Evolutionary conservation across 495 filamentous ascomycete species (phyloP).

Genomic region (Cryomyces minteri): DNA sequence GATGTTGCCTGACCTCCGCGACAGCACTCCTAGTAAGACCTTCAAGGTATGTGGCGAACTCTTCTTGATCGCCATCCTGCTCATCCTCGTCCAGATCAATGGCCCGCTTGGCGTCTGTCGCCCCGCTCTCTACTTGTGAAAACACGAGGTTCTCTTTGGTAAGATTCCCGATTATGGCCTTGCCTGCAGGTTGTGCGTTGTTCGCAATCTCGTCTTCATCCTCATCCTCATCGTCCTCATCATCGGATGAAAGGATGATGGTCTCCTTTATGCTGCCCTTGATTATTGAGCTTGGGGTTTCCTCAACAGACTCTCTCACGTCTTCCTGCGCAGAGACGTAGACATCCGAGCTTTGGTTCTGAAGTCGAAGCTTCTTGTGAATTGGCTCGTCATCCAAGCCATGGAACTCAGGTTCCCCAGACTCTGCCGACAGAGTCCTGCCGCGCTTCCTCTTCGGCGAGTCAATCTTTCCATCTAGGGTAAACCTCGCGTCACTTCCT

Average conservation of each 20-base stretch:
- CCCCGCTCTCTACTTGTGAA: not conserved
- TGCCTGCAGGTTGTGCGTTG: not conserved
- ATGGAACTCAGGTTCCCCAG: no score
- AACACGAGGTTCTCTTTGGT: not conserved
- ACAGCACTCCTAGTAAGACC: not conserved
- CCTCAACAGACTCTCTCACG: not conserved
- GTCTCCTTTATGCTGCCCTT: not conserved
- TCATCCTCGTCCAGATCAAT: not conserved
- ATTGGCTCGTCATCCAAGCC: not conserved
- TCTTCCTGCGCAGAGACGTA: not conserved
- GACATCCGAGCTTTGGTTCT: not conserved
- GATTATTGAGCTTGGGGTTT: not conserved
- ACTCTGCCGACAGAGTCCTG: no score
- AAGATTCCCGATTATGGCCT: not conserved
- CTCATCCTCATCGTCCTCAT: not conserved
- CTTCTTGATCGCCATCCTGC: not conserved
- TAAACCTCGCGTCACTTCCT: no score
- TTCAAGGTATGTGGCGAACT: not conserved
- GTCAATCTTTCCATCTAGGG: no score
- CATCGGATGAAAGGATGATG: not conserved
- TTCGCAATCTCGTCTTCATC: not conserved
- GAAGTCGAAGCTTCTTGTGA: conserved; percentile 4
- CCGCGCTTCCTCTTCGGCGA: no score
- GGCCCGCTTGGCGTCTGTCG: no score
- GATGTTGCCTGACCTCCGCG: not conserved